Evolutionary conservation across 345 rosid genomes (phyloP), one percentile per base, ranked within the genome.

Genomic region (Hypericum perforatum): DNA sequence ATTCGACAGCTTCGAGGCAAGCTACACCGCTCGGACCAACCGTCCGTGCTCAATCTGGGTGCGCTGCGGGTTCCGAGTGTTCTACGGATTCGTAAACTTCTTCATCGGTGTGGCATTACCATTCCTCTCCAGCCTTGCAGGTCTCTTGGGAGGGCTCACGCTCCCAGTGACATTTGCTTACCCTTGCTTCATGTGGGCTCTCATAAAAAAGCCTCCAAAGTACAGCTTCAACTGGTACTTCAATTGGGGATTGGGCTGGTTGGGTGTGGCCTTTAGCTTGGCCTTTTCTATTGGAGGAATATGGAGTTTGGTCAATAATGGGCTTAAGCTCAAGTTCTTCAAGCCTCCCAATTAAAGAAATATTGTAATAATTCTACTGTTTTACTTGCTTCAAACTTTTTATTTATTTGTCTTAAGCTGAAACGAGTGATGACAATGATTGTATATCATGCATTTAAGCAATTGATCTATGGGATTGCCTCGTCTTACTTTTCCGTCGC

Each of bases 111-210:
- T 87, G 59, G 96, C 98, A 47, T 89, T 91, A 37, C 96, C 98
- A 12, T 84, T 91, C 71, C 82, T 84, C 41, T 81, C 92, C 11
- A 87, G 96, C 56, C 92, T 91, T 2, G 95, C 96, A 4, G 98
- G 98, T 38, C 70, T 91, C 51, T 60, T 91, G 14, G 98, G 98
- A 52, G 98, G 96, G 56, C 87, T 91, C 43, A 91, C 95, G 5
- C 92, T 91, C 15, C 98, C 96, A 0, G 95, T 91, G 58, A 87
- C 98, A 29, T 87, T 87, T 63, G 98, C 98, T 6, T 91, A 91
- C 63, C 96, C 98, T 42, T 91, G 98, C 81, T 91, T 91, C 85
- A 87, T 91, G 96, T 91, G 96, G 96, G 89, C 79, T 9, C 85
- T 91, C 12, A 87, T 87, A 4, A 87, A 85, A 70, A 87, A 66